These are phyloP conservation scores for Calonectria pteridis DNA, from an alignment of 2,329 filamentous ascomycete species.

Conservation along the genomic window DNA sequence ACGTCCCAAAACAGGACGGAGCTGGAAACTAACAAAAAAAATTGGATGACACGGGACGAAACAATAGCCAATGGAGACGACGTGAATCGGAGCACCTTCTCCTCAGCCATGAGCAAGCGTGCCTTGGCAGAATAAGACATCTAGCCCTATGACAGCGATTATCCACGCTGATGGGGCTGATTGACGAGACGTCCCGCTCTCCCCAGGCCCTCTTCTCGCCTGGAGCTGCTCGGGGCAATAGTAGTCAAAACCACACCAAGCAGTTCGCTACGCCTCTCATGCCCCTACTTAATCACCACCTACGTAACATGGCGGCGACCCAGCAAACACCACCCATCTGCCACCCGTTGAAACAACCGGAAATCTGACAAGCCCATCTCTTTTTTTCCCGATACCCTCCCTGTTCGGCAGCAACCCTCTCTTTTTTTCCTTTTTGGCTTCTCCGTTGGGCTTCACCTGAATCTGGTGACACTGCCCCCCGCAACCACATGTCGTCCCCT, in stretches of 20 bases:
- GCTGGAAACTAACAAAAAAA: neutral
- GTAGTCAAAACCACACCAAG: neutral
- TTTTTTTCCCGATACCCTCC: conserved; percentile 18
- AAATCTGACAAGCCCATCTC: conserved; percentile 12
- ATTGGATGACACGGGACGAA: conserved; percentile 17
- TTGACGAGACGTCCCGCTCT: neutral
- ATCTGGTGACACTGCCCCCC: conserved; percentile 30
- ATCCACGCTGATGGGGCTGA: neutral
- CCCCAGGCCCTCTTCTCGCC: neutral
- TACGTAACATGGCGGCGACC: neutral
- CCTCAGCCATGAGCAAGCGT: neutral
- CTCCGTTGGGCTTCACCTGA: conserved; percentile 34
- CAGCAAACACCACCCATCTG: conserved; percentile 8
- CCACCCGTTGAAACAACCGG: conserved; percentile 25
- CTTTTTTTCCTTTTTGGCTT: neutral
- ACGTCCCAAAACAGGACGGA: conserved; percentile 5
- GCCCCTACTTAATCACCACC: neutral
- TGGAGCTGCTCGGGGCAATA: neutral
- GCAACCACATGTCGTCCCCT: conserved; percentile 22
- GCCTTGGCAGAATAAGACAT: neutral
- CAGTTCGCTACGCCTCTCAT: neutral
- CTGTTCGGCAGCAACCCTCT: neutral
- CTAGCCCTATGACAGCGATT: neutral
- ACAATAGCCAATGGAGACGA: neutral
- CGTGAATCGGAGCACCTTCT: neutral